A percentile compares a stretch with the other conserved stretches of the same genome.
Evolutionary conservation across 2,329 filamentous ascomycete species (phyloP).

Genomic region (Fusarium longipes): DNA sequence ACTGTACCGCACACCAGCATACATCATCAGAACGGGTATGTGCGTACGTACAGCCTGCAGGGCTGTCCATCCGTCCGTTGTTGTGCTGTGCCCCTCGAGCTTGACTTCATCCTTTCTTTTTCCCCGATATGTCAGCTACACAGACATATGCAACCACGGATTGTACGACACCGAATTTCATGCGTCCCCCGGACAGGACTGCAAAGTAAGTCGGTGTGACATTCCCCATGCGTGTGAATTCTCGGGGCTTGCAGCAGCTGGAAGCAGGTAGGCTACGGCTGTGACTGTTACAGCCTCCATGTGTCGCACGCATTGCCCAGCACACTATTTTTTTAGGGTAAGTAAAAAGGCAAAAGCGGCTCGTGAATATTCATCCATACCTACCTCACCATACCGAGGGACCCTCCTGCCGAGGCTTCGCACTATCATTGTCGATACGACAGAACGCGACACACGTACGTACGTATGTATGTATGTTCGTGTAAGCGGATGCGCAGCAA

Average conservation of each 20-base stretch:
- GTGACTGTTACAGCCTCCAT: background rate
- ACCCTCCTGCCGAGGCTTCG: slow-evolving; percentile 16
- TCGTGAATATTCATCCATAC: too few relatives aligned
- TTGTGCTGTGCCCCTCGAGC: slow-evolving; percentile 7
- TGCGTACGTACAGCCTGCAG: slow-evolving; percentile 7
- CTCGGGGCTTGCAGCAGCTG: slow-evolving; percentile 37
- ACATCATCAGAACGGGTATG: slow-evolving; percentile 26
- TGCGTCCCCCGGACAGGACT: slow-evolving; percentile 37
- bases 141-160: slow-evolving; percentile 17
- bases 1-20: slow-evolving; percentile 22
- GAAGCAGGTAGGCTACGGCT: background rate
- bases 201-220: slow-evolving; percentile 46
- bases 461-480: slow-evolving; percentile 12
- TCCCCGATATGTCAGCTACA: background rate
- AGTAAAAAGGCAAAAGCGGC: slow-evolving; percentile 10
- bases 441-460: slow-evolving; percentile 2
- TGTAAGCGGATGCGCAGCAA: slow-evolving; percentile 17
- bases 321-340: background rate
- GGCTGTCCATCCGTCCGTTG: background rate
- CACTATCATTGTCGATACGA: slow-evolving; percentile 29
- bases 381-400: too few relatives aligned
- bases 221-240: slow-evolving; percentile 38
- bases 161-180: slow-evolving; percentile 44
- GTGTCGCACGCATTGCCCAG: background rate
- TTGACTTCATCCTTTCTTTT: slow-evolving; percentile 23